A percentile compares a stretch with the other conserved stretches of the same genome.
These are phyloP conservation scores for Bruguiera hainesii DNA, from an alignment of 441 rosid genomes.

Conservation along the genomic window DNA sequence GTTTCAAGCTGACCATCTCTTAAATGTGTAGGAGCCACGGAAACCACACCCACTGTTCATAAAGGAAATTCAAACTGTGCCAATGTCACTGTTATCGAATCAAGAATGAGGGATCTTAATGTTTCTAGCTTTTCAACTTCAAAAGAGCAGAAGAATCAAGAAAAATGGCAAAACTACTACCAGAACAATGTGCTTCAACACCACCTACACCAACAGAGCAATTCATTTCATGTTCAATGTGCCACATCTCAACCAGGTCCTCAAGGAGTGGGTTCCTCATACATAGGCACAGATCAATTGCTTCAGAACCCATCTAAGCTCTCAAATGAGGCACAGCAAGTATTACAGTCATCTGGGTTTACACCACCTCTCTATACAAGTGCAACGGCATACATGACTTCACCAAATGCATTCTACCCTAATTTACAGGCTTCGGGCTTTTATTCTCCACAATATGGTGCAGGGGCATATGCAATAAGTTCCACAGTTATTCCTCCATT, in stretches of 20 bases:
- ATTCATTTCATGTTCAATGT: slow-evolving; percentile 36
- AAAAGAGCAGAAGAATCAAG: slow-evolving; percentile 27
- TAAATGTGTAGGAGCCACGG: slow-evolving; percentile 20
- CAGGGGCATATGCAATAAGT: slow-evolving; percentile 43
- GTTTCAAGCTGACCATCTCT: slow-evolving; percentile 22
- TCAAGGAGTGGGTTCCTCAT: slow-evolving; percentile 34
- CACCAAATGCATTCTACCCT: slow-evolving; percentile 44
- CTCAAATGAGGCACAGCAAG: slow-evolving; percentile 36
- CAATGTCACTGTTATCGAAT: slow-evolving; percentile 24
- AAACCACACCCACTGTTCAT: slow-evolving; percentile 5
- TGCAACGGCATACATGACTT: slow-evolving; percentile 36
- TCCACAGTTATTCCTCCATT: slow-evolving; percentile 40
- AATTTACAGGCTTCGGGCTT: slow-evolving; percentile 37
- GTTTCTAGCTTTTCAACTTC: slow-evolving; percentile 29
- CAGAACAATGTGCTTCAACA: slow-evolving; percentile 20
- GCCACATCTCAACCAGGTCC: slow-evolving; percentile 31
- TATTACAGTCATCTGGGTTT: slow-evolving; percentile 51
- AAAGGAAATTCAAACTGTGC: slow-evolving; percentile 20
- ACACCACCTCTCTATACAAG: slow-evolving; percentile 41
- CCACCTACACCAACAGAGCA: slow-evolving; percentile 34
- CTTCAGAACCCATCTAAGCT: slow-evolving; percentile 34
- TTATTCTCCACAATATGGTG: slow-evolving; percentile 50
- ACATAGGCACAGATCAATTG: slow-evolving; percentile 32
- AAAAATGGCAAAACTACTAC: slow-evolving; percentile 26
- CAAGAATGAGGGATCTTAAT: slow-evolving; percentile 40